Percentiles rank a stretch among this genome's conserved stretches.
Evolutionary conservation across 805 yeast species (phyloP).

Genomic region (Pichia nanzhaoensis): DNA sequence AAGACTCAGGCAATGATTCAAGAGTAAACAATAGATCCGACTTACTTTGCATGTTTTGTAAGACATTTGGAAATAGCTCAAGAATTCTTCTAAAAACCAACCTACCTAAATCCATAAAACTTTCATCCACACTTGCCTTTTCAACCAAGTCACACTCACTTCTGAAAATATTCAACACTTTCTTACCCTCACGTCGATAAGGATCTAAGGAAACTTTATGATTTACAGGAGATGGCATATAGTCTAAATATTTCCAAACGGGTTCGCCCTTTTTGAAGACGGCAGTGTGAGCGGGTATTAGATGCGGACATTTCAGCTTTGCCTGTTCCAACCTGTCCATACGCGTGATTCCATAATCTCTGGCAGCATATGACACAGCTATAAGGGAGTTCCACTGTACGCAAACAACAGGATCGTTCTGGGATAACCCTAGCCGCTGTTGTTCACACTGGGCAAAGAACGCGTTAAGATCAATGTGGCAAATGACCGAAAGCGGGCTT

Average conservation of each 20-base stretch:
- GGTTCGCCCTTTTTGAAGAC: conserved; percentile 84
- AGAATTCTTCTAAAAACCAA: conserved; percentile 41
- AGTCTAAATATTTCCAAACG: conserved; percentile 68
- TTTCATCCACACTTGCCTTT: conserved; percentile 94
- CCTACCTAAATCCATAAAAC: conserved; percentile 78
- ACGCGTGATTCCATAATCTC: conserved; percentile 73
- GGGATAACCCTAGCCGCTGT: conserved; percentile 55
- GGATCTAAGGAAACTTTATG: conserved; percentile 91
- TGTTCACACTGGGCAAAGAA: conserved; percentile 95
- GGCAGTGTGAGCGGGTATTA: conserved; percentile 86
- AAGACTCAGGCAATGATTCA: conserved; percentile 24
- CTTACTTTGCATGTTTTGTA: conserved; percentile 8
- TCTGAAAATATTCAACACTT: conserved; percentile 61
- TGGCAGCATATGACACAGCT: conserved; percentile 87
- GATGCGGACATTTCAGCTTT: conserved; percentile 61
- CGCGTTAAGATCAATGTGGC: conserved; percentile 88
- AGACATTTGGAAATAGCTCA: conserved; percentile 42
- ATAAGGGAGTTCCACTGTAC: conserved; percentile 89
- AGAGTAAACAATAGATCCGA: conserved; percentile 38
- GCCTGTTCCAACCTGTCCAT: conserved; percentile 72
- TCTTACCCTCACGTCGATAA: conserved; percentile 79
- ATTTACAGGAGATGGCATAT: conserved; percentile 49
- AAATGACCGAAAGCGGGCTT: conserved; percentile 72
- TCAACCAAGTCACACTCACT: conserved; percentile 64
- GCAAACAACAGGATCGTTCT: conserved; percentile 81